phyloP scores from a whole-genome alignment of 1,284 basidiomycete genomes.

The Phellopilus nigrolimitatus region DNA sequence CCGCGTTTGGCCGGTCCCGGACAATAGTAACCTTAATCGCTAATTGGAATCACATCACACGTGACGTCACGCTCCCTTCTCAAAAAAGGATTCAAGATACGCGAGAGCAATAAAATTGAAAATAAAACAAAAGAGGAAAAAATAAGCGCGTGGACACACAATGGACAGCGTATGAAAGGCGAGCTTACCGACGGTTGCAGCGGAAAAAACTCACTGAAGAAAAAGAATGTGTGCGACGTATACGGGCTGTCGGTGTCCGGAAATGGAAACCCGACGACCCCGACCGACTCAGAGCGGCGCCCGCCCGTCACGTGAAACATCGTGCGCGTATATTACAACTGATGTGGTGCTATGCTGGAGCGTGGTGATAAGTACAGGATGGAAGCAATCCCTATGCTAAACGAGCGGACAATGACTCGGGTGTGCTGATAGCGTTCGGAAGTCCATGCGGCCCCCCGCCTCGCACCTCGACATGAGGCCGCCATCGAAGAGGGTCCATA shows the following conservation, averaged over 20 bases:
- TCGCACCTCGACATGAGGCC: background rate
- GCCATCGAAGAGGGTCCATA: no score
- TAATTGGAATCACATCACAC: no score
- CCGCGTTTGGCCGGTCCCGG: slow-evolving; percentile 8
- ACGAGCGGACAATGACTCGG: background rate
- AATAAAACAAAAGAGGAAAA: background rate
- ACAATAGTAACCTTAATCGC: no score
- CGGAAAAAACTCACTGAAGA: no score
- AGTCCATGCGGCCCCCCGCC: background rate
- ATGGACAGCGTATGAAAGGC: no score
- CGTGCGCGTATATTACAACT: background rate
- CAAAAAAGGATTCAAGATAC: background rate
- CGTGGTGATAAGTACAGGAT: background rate
- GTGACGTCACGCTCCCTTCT: background rate
- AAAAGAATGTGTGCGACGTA: no score
- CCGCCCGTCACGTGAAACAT: background rate
- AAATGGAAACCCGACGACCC: no score
- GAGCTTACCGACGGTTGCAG: no score
- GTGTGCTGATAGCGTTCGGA: background rate
- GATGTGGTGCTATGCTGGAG: background rate
- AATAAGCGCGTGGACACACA: no score
- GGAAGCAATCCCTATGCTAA: background rate
- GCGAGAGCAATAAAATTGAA: background rate
- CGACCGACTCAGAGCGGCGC: background rate
- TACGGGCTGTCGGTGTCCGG: no score